Evolutionary conservation across 331 rosid genomes (phyloP), one percentile per base, ranked within the genome.

Genomic region (Cydonia oblonga): DNA sequence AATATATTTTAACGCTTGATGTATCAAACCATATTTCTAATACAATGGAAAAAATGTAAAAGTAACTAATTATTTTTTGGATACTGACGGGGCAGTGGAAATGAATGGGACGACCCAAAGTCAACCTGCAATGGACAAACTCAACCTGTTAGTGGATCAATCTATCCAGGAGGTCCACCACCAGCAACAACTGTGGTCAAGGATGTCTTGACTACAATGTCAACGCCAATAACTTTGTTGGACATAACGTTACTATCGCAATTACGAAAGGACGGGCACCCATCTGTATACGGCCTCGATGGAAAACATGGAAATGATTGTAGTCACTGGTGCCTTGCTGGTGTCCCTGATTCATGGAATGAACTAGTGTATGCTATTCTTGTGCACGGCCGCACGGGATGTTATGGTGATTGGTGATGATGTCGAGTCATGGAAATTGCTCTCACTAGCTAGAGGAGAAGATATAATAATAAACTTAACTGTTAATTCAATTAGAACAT

Each of bases 261-360:
- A 75, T 73, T 85, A 11, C 71, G 89, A 59, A 85, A 65, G 80
- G 86, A 85, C 64, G 86, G 83, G 1, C 89, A 82, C 65, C 85
- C 78, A 0, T 82, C 89, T 56, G 10, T 69, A 1, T 81, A 81
- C 46, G 73, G 73, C 18, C 4, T n/a, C 11, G 68, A 33, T 19
- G 84, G 82, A 4, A 14, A 13, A 9, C 44, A 16, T 14, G 83
- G 80, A 5, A 71, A 68, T 59, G 86, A 82, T 9, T 80, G 86
- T 28, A 77, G 84, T 30, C 89, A 77, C 68, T 85, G 86, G 86
- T 85, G 86, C 54, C 83, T 85, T 64, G 53, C 83, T 44, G 89
- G 89, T 69, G 83, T 85, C 20, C 81, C 86, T 22, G 83, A 80
- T 52, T 71, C 89, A 12, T 80, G 85, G 86, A 85, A 80, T 68